These are phyloP conservation scores for Debaryomyces subglobosus DNA, from an alignment of 1,139 yeast species.

Conservation along the genomic window DNA sequence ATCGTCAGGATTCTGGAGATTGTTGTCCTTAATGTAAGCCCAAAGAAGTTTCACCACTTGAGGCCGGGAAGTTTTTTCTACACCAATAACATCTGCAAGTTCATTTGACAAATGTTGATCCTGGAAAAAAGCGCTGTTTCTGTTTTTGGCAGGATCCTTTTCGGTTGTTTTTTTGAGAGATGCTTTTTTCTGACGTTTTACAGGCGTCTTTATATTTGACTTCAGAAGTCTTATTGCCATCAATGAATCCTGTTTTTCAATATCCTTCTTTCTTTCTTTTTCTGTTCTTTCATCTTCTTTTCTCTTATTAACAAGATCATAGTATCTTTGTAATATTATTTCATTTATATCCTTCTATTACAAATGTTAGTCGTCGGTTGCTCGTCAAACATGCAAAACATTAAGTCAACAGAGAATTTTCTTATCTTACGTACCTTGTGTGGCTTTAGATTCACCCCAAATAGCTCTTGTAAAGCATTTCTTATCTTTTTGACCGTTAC, in stretches of 20 bases:
- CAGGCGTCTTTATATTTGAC: constrained; percentile 18
- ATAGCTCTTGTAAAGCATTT: constrained; percentile 68
- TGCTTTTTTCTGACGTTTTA: constrained; percentile 12
- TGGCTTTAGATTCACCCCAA: constrained; percentile 55
- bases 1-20: constrained; percentile 71
- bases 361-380: not conserved
- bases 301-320: constrained; percentile 45
- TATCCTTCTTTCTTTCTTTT: constrained; percentile 31
- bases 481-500: constrained; percentile 75
- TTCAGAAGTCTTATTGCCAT: constrained; percentile 53
- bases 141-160: not conserved
- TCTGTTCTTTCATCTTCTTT: constrained; percentile 31
- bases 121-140: constrained; percentile 37
- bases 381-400: not conserved
- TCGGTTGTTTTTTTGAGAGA: constrained; percentile 3
- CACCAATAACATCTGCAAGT: constrained; percentile 48
- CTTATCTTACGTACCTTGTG: constrained; percentile 42
- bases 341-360: constrained; percentile 58
- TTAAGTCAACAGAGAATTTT: not conserved
- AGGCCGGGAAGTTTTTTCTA: constrained; percentile 57
- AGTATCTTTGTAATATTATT: constrained; percentile 62
- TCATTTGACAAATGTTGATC: constrained; percentile 52
- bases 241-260: constrained; percentile 44
- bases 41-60: constrained; percentile 74
- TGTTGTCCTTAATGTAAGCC: constrained; percentile 67